These are phyloP conservation scores for Cytospora chrysosperma DNA, from an alignment of 2,329 filamentous ascomycete genomes.

Conservation along the genomic window DNA sequence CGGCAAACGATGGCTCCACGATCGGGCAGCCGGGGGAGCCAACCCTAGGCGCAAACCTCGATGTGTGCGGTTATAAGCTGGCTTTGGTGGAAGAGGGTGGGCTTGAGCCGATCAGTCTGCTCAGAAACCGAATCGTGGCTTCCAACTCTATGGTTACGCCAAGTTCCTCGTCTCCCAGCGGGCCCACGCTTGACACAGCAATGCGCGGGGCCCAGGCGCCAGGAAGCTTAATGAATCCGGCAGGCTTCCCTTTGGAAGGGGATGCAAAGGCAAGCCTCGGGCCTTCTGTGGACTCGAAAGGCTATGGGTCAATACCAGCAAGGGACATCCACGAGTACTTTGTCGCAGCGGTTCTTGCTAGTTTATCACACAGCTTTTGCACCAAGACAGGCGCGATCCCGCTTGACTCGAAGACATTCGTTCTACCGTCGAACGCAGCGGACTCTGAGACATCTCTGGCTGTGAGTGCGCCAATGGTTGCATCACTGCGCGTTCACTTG, in stretches of 20 bases:
- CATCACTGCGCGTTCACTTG: slow-evolving; percentile 53
- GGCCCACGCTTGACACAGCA: slow-evolving; percentile 39
- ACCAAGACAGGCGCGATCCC: slow-evolving; percentile 48
- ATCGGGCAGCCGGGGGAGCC: slow-evolving; percentile 27
- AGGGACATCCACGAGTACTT: slow-evolving; percentile 55
- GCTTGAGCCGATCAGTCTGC: slow-evolving; percentile 50
- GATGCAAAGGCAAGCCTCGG: slow-evolving; percentile 31
- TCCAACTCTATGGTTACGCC: slow-evolving; percentile 45
- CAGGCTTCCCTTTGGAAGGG: slow-evolving; percentile 26
- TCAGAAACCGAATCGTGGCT: slow-evolving; percentile 42
- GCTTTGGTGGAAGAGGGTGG: slow-evolving; percentile 47
- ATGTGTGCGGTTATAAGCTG: slow-evolving; percentile 45
- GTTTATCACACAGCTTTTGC: slow-evolving; percentile 52
- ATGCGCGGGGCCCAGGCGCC: slow-evolving; percentile 34
- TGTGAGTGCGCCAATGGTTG: slow-evolving; percentile 40
- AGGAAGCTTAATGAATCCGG: slow-evolving; percentile 5
- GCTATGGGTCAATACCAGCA: slow-evolving; percentile 36
- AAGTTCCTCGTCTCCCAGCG: slow-evolving; percentile 45
- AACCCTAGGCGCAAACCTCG: slow-evolving; percentile 41
- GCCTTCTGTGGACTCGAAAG: slow-evolving; percentile 34
- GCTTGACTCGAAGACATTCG: slow-evolving; percentile 52
- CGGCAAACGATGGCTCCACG: slow-evolving; percentile 40
- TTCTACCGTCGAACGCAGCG: slow-evolving; percentile 40
- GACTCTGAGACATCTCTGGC: slow-evolving; percentile 30
- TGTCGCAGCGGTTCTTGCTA: slow-evolving; percentile 50